Conservation (phyloP, 2,329 filamentous ascomycete species). For the Mycosphaerelloides madeirae region DNA sequence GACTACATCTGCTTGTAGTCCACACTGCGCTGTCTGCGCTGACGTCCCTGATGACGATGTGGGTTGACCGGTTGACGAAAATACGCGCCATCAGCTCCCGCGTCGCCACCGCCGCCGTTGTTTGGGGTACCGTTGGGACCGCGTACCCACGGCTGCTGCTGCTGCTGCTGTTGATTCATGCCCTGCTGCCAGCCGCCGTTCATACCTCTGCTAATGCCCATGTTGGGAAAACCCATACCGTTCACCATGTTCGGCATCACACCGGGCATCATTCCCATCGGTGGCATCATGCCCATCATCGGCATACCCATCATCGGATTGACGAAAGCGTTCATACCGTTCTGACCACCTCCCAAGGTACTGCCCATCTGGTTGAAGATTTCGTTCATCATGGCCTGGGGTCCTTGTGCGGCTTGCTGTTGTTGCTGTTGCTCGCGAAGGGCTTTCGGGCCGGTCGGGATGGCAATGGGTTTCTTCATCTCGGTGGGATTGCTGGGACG, state of each 20-base stretch:
- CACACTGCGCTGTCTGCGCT: conserved; percentile 74
- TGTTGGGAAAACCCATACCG: conserved; percentile 31
- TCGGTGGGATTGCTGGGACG: conserved; percentile 43
- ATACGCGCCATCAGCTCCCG: conserved; percentile 76
- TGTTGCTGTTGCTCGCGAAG: conserved; percentile 26
- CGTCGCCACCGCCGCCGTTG: conserved; percentile 65
- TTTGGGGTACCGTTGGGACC: conserved; percentile 7
- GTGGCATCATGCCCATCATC: conserved; percentile 24
- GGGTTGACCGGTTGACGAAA: conserved; percentile 95
- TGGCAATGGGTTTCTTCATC: conserved; percentile 37
- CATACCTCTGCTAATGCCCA: conserved; percentile 13
- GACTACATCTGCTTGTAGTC: conserved; percentile 77
- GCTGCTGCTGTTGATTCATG: conserved; percentile 18
- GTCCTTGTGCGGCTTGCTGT: conserved; percentile 4
- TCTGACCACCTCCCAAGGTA: conserved; percentile 34
- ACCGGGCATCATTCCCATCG: conserved; percentile 39
- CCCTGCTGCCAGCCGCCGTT: conserved; percentile 23
- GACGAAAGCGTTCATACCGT: conserved; percentile 29
- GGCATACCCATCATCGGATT: conserved; percentile 28
- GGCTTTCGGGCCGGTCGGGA: conserved; percentile 28
- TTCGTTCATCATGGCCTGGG: conserved; percentile 29
- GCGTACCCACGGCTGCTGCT: conserved; percentile 31
- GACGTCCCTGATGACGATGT: conserved; percentile 78
- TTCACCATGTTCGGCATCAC: conserved; percentile 25
- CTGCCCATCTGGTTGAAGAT: conserved; percentile 44